Conservation (phyloP, 176 grass and related monocot species). For the Ananas comosus region DNA sequence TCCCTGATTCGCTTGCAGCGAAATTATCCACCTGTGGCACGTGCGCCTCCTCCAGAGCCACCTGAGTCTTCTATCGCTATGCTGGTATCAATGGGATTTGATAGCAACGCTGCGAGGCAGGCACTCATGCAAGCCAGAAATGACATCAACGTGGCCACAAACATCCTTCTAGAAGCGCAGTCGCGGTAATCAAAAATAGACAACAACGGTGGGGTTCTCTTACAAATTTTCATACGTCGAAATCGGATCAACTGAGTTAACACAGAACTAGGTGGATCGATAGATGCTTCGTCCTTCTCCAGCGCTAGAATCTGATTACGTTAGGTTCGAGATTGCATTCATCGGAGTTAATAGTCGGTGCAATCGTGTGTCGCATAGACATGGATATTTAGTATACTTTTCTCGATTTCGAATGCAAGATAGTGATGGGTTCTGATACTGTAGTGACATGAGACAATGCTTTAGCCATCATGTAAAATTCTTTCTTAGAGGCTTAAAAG, state of each 20-base stretch:
- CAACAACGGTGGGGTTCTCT: not conserved
- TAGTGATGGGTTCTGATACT: not conserved
- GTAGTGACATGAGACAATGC: not conserved
- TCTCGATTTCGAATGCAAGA: too few relatives aligned
- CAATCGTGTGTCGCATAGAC: not conserved
- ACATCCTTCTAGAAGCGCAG: constrained; percentile 87
- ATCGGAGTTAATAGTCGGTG: not conserved
- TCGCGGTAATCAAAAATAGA: constrained; percentile 26
- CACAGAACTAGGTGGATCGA: not conserved
- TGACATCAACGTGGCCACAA: constrained; percentile 79
- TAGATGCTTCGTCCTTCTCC: not conserved
- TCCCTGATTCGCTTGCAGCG: constrained; percentile 22
- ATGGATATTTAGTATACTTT: not conserved
- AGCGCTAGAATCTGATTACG: not conserved
- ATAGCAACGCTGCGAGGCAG: constrained; percentile 64
- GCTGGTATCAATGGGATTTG: constrained; percentile 91
- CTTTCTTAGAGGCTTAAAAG: not conserved
- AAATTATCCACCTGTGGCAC: constrained; percentile 27
- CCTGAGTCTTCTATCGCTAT: constrained; percentile 69
- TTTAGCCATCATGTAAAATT: not conserved
- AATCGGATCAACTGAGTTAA: not conserved
- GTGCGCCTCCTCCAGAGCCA: constrained; percentile 50
- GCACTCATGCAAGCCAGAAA: constrained; percentile 72
- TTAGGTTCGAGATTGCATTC: not conserved
- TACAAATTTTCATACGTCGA: not conserved